These are phyloP conservation scores for Pseudonitzschia multistriata DNA, from an alignment of 108 stramenopile genomes.

Conservation along the genomic window DNA sequence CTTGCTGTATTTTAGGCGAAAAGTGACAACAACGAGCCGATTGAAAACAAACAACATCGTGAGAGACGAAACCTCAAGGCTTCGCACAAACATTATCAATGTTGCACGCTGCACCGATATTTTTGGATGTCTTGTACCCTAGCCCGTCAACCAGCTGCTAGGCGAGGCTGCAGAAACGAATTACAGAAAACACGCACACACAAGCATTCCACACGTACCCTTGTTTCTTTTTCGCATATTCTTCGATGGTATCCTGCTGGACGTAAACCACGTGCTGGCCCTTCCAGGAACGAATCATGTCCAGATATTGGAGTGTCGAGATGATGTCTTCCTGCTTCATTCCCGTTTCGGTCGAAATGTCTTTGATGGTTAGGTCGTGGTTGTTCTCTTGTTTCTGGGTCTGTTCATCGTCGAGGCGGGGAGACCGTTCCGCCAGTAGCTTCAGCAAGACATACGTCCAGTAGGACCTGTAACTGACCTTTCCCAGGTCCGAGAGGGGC, in stretches of 20 bases:
- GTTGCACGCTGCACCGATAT: neutral
- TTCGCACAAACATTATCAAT: neutral
- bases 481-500: constrained; percentile 94
- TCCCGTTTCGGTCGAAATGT: constrained; percentile 83
- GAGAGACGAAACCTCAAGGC: no score
- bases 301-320: constrained; percentile 89
- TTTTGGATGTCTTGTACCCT: no score
- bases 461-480: constrained; percentile 92
- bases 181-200: neutral
- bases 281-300: constrained; percentile 97
- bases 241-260: constrained; percentile 66
- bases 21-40: no score
- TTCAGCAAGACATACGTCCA: constrained; percentile 85
- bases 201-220: constrained; percentile 43
- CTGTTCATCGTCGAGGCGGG: constrained; percentile 16
- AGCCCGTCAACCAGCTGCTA: no score
- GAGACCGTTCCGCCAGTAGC: constrained; percentile 47
- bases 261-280: constrained; percentile 97
- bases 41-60: no score
- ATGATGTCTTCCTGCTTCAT: constrained; percentile 98
- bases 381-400: neutral
- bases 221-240: constrained; percentile 61
- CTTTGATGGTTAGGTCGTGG: constrained; percentile 76
- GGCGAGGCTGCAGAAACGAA: no score
- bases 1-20: no score